Conservation (phyloP, 116 monocot genomes). For the Zostera marina region DNA sequence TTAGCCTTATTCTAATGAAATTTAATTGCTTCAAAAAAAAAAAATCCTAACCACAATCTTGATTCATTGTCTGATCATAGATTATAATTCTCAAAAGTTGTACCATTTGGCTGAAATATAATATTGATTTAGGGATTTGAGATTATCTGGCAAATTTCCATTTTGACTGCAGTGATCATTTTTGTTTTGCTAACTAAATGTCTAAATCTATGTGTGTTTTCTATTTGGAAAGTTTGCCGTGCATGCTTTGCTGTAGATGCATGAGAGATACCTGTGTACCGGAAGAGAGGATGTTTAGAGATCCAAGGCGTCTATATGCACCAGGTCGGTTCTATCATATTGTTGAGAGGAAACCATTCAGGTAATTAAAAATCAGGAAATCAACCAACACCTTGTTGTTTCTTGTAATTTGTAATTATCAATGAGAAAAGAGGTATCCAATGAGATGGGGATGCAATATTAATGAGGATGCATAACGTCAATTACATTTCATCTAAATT, state of each 20-base stretch:
- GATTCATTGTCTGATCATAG: too few relatives aligned
- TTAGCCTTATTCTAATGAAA: too few relatives aligned
- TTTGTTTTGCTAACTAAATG: background rate
- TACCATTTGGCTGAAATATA: too few relatives aligned
- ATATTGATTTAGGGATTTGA: too few relatives aligned
- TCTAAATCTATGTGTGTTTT: background rate
- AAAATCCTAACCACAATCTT: too few relatives aligned
- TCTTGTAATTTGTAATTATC: background rate
- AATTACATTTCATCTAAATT: too few relatives aligned
- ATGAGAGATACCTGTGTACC: conserved; percentile 84
- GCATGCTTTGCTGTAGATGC: conserved; percentile 71
- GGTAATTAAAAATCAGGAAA: conserved; percentile 13
- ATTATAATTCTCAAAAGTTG: too few relatives aligned
- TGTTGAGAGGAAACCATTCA: conserved; percentile 78
- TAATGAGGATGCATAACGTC: too few relatives aligned
- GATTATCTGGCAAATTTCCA: too few relatives aligned
- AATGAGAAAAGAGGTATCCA: background rate
- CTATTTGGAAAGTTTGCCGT: conserved; percentile 59
- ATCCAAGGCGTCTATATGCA: conserved; percentile 84
- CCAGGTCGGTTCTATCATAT: conserved; percentile 94
- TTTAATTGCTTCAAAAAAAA: too few relatives aligned
- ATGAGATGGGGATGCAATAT: background rate
- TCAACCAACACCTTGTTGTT: background rate
- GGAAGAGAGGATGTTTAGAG: conserved; percentile 63
- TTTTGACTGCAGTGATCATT: background rate